Conservation (phyloP, 2,329 filamentous ascomycete genomes). For the Xylariaceae sp. region DNA sequence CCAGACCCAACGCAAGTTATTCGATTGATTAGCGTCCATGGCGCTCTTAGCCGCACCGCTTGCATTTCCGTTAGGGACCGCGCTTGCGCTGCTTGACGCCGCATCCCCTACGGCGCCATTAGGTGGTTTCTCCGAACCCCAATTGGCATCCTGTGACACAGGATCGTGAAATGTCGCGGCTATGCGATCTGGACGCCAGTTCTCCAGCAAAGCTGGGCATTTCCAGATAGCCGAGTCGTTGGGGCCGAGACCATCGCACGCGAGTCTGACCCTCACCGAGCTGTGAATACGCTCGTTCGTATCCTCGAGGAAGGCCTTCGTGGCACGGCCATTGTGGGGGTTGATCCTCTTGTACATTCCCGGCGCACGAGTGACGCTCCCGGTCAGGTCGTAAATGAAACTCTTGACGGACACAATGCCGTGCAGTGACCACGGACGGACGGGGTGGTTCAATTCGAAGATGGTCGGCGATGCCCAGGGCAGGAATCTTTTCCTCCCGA, state of each 20-base stretch:
- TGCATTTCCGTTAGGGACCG: constrained; percentile 22
- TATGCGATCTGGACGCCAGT: constrained; percentile 48
- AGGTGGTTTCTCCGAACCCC: constrained; percentile 20
- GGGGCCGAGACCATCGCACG: constrained; percentile 51
- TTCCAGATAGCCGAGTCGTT: constrained; percentile 53
- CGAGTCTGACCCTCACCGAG: constrained; percentile 56
- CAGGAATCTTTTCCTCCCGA: constrained; percentile 8
- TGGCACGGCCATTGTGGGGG: constrained; percentile 41
- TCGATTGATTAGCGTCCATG: constrained; percentile 7
- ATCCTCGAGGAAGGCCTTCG: constrained; percentile 47
- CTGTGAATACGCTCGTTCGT: constrained; percentile 60
- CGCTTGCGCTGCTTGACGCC: not conserved
- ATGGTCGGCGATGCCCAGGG: constrained; percentile 54
- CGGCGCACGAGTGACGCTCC: constrained; percentile 48
- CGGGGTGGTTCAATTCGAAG: constrained; percentile 49
- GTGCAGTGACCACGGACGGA: constrained; percentile 53
- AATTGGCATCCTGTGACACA: constrained; percentile 32
- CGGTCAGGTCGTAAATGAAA: constrained; percentile 48
- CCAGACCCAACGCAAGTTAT: constrained; percentile 54
- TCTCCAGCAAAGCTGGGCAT: constrained; percentile 46
- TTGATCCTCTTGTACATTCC: constrained; percentile 52
- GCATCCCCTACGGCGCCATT: no score
- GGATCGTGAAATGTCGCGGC: constrained; percentile 39
- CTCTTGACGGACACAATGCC: constrained; percentile 44
- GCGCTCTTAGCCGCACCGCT: constrained; percentile 20